These are phyloP conservation scores for Ballota nigra DNA, from an alignment of 257 asterid genomes.

Conservation along the genomic window DNA sequence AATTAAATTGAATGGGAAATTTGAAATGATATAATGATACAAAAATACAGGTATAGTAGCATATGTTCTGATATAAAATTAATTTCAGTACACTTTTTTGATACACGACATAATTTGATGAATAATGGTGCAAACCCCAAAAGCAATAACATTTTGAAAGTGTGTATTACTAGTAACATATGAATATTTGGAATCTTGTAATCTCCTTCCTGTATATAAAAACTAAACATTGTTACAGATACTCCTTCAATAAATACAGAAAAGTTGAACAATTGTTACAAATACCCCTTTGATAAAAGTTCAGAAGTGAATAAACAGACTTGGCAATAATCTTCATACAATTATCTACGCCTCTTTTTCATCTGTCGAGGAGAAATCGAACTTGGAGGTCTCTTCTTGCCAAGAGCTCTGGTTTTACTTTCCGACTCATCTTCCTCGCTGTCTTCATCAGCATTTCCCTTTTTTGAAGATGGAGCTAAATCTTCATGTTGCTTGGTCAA, in stretches of 20 bases:
- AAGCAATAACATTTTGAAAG: not conserved
- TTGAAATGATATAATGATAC: not conserved
- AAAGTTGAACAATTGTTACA: too few relatives aligned
- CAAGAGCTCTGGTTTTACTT: conserved; percentile 64
- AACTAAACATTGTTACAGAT: not conserved
- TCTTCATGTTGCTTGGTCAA: conserved; percentile 37
- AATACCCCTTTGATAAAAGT: not conserved
- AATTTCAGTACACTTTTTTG: not conserved
- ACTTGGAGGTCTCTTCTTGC: conserved; percentile 56
- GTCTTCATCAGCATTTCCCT: conserved; percentile 45
- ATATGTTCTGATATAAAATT: not conserved
- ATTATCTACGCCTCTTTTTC: conserved; percentile 44
- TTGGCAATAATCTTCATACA: not conserved
- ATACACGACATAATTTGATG: not conserved
- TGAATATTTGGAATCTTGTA: not conserved
- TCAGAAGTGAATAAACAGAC: not conserved
- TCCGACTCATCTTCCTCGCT: conserved; percentile 70
- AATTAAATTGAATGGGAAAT: too few relatives aligned
- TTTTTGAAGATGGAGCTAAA: conserved; percentile 30
- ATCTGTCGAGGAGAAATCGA: conserved; percentile 20
- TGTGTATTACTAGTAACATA: not conserved
- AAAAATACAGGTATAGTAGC: too few relatives aligned
- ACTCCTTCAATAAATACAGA: not conserved
- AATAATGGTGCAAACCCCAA: not conserved
- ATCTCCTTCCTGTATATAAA: not conserved